These are phyloP conservation scores for Aspergillus fructus DNA, from an alignment of 2,329 filamentous ascomycete species.

Conservation along the genomic window DNA sequence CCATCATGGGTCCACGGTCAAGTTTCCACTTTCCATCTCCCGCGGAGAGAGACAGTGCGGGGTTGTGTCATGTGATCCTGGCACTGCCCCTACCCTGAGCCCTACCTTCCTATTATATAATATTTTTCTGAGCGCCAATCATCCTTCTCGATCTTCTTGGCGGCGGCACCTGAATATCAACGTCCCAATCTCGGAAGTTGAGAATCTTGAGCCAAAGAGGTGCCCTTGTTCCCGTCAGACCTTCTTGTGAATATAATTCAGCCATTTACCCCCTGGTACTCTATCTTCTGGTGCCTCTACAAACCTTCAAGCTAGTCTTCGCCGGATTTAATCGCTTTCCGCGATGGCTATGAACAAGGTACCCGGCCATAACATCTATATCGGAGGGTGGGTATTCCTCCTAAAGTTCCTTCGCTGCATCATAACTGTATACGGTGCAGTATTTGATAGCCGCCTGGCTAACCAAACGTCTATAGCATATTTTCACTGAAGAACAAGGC, in stretches of 20 bases:
- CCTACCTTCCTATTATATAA: slow-evolving; percentile 9
- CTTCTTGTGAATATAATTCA: not conserved
- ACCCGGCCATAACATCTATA: slow-evolving; percentile 69
- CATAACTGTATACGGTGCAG: slow-evolving; percentile 1
- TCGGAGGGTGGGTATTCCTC: slow-evolving; percentile 65
- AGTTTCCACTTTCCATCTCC: too few relatives aligned
- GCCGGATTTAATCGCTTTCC: not conserved
- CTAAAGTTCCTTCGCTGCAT: not conserved
- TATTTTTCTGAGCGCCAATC: slow-evolving; percentile 14
- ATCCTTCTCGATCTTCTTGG: not conserved
- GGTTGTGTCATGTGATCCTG: not conserved
- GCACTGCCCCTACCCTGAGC: slow-evolving; percentile 20
- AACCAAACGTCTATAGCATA: slow-evolving; percentile 56
- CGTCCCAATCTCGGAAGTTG: not conserved
- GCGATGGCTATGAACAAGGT: slow-evolving; percentile 60
- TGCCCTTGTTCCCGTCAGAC: not conserved
- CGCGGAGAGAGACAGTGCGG: not conserved
- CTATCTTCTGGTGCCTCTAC: not conserved
- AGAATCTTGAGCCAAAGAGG: not conserved
- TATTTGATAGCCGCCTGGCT: slow-evolving; percentile 5
- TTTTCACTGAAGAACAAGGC: slow-evolving; percentile 74
- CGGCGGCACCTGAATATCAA: not conserved
- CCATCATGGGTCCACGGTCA: too few relatives aligned
- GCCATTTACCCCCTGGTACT: not conserved
- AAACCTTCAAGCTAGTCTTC: not conserved